phyloP scores from a whole-genome alignment of 805 yeast genomes.

The Torulaspora gathmanii region DNA sequence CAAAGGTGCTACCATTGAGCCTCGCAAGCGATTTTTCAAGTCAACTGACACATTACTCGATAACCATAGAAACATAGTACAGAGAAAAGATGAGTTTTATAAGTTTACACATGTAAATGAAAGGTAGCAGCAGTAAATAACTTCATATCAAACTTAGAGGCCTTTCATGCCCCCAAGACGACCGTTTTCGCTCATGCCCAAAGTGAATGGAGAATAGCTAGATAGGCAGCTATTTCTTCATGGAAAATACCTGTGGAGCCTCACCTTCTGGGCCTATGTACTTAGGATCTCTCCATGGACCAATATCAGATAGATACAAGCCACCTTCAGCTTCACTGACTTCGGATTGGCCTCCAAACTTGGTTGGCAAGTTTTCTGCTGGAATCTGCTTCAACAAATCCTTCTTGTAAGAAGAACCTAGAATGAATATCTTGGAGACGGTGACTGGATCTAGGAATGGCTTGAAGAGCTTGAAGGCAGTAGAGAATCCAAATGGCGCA shows the following conservation, averaged over 20 bases:
- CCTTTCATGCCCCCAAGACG: not conserved
- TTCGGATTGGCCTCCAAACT: constrained; percentile 81
- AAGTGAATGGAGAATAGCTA: not conserved
- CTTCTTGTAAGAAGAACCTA: constrained; percentile 71
- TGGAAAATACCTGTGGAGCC: constrained; percentile 60
- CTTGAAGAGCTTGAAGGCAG: constrained; percentile 87
- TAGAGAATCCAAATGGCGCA: constrained; percentile 95
- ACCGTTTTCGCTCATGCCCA: not conserved
- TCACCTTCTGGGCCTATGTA: constrained; percentile 94
- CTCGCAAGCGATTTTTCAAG: not conserved
- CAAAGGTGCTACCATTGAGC: not conserved
- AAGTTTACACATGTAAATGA: constrained; percentile 1
- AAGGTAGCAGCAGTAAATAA: not conserved
- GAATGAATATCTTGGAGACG: constrained; percentile 86
- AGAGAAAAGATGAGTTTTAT: constrained; percentile 1
- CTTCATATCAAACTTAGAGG: not conserved
- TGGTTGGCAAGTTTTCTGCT: constrained; percentile 81
- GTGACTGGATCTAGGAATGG: constrained; percentile 97
- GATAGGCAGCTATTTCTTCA: constrained; percentile 3
- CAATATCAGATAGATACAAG: constrained; percentile 79
- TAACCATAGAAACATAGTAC: not conserved
- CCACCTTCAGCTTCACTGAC: constrained; percentile 70
- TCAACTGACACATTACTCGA: not conserved
- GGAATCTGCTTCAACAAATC: constrained; percentile 91
- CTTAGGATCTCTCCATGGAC: constrained; percentile 94